Evolutionary conservation across 1,284 basidiomycete species (phyloP).

Genomic region (Xerocomus minutiporus): DNA sequence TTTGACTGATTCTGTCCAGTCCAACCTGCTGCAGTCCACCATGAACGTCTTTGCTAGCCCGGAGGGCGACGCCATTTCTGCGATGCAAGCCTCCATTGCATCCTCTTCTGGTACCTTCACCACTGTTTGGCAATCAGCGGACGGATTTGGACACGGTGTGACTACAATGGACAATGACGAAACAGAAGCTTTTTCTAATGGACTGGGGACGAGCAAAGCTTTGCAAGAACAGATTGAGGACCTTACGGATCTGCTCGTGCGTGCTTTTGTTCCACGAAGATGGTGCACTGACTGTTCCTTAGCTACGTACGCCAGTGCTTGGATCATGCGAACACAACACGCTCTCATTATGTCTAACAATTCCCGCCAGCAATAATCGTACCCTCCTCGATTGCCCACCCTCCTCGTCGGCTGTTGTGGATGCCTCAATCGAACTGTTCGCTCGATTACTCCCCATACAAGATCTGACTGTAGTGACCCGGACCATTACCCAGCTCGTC

Average conservation of each 20-base stretch:
- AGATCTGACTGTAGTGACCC: constrained; percentile 63
- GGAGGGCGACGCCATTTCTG: constrained; percentile 65
- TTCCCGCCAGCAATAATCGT: constrained; percentile 41
- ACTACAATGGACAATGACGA: constrained; percentile 64
- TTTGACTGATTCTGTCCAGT: constrained; percentile 79
- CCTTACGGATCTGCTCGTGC: constrained; percentile 71
- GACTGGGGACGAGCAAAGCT: constrained; percentile 25
- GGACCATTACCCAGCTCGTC: constrained; percentile 66
- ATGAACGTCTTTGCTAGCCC: constrained; percentile 86
- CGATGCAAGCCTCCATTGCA: constrained; percentile 89
- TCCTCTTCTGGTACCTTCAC: constrained; percentile 83
- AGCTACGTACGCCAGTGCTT: constrained; percentile 78
- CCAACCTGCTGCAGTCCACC: constrained; percentile 76
- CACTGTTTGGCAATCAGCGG: constrained; percentile 80
- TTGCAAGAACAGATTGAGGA: constrained; percentile 65
- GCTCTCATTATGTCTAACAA: constrained; percentile 64
- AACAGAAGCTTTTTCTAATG: constrained; percentile 28
- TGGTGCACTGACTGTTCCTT: constrained; percentile 11
- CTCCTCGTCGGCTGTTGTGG: constrained; percentile 79
- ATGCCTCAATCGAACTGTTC: constrained; percentile 87
- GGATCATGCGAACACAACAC: constrained; percentile 87
- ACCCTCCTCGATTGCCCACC: constrained; percentile 64
- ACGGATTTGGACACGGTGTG: constrained; percentile 92
- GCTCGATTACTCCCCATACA: constrained; percentile 77
- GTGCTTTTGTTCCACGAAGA: constrained; percentile 20